These are phyloP conservation scores for Carex sylvatica DNA, from an alignment of 202 grass and related monocot genomes.

Conservation along the genomic window DNA sequence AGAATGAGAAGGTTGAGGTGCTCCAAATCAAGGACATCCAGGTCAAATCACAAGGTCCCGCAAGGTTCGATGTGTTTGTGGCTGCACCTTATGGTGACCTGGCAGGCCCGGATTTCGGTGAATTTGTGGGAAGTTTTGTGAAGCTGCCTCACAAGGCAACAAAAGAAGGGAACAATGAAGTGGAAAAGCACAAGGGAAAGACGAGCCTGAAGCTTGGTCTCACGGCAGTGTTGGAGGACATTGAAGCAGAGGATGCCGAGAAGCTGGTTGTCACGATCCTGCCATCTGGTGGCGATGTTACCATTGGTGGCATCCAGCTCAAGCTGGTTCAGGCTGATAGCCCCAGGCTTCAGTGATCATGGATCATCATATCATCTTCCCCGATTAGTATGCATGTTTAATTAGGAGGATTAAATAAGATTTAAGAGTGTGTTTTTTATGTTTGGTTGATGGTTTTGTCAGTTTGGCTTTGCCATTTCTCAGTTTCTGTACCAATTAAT, in stretches of 20 bases:
- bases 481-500: background rate
- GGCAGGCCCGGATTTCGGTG: constrained; percentile 27
- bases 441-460: background rate
- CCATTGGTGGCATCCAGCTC: background rate
- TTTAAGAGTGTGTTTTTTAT: background rate
- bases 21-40: constrained; percentile 30
- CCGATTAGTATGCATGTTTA: background rate
- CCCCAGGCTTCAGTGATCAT: background rate
- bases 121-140: constrained; percentile 46
- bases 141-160: constrained; percentile 21
- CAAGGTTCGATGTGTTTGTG: constrained; percentile 42
- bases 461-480: background rate
- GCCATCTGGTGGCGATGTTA: background rate
- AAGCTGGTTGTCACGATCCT: constrained; percentile 30
- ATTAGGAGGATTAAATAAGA: background rate
- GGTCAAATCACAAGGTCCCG: background rate
- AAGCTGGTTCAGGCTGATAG: constrained; percentile 18
- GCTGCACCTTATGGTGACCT: constrained; percentile 20
- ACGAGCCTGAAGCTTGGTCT: constrained; percentile 13
- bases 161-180: too few relatives aligned
- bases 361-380: too few relatives aligned
- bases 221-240: constrained; percentile 27
- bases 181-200: constrained; percentile 1
- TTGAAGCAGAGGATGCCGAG: constrained; percentile 3
- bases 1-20: constrained; percentile 27